Conservation (phyloP, 2,329 filamentous ascomycete genomes). For the Davidsoniella virescens region DNA sequence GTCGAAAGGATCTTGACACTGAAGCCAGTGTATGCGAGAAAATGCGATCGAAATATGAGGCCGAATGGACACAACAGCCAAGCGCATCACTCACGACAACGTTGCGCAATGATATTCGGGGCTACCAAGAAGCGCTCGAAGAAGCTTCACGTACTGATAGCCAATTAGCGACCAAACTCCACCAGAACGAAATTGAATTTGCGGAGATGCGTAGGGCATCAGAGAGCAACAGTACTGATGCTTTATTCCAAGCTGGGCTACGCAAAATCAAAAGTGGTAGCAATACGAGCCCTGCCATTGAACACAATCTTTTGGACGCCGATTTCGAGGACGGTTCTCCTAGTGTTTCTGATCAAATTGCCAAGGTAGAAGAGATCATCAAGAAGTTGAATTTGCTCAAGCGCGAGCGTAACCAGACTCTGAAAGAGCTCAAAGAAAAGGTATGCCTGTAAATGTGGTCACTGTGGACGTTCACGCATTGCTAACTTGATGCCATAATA, state of each 20-base stretch:
- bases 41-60: constrained; percentile 94
- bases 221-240: constrained; percentile 71
- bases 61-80: constrained; percentile 93
- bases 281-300: constrained; percentile 42
- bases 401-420: constrained; percentile 72
- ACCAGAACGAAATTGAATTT: constrained; percentile 76
- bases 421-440: constrained; percentile 97
- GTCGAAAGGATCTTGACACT: constrained; percentile 81
- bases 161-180: constrained; percentile 66
- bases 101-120: constrained; percentile 68
- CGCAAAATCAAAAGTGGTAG: constrained; percentile 54
- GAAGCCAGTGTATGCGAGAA: constrained; percentile 98
- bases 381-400: constrained; percentile 88
- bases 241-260: constrained; percentile 75
- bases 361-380: constrained; percentile 72
- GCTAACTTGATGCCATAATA: constrained; percentile 22
- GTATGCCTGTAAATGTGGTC: constrained; percentile 30
- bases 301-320: constrained; percentile 75
- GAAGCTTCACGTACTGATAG: constrained; percentile 77
- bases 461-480: neutral
- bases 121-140: constrained; percentile 75
- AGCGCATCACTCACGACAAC: constrained; percentile 81
- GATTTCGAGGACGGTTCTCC: constrained; percentile 69
- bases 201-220: constrained; percentile 89
- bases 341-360: constrained; percentile 80